Evolutionary conservation across 73 alveolate genomes (phyloP), one percentile per base, ranked within the genome.

Genomic region (Chromera velia): DNA sequence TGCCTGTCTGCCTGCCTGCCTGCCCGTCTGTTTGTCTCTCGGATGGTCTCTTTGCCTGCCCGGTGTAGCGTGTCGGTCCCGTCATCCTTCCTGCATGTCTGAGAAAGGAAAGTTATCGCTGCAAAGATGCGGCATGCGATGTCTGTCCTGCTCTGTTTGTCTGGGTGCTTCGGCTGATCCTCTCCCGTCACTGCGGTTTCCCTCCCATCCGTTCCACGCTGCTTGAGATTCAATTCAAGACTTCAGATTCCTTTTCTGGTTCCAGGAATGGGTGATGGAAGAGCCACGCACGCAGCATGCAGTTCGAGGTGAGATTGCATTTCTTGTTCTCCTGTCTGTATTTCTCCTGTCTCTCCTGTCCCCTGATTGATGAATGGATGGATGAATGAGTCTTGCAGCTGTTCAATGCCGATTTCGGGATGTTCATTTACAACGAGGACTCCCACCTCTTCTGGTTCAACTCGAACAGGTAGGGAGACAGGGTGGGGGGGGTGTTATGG

Each of bases 371-470:
- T 22, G 26, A 48, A 48, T 48, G 19, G 26, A 48, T 48, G 68
- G 68, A 48, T 22, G 26, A 48, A 48, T 27, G 73, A 9, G 33
- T 84, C 68, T 49, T 70, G 17, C 46, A 84, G 33, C 70, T 84
- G 65, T 72, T 84, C 73, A 82, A 76, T 17, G 75, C 73, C 32
- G 82, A 82, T 64, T 82, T 34, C 71, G 95, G 95, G 17, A 87
- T 94, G 98, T 96, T 96, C 87, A 78, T 78, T 28, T 90, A 83
- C 86, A 90, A 93, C 76, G 80, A 80, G 73, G 91, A 91, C 75
- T 71, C 92, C 17, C 86, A 96, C 19, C 74, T 93, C 68, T 93
- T 82, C 85, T 96, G 98, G 98, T 94, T 96, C 86, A 96, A 94
- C 78, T 88, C 90, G 31, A 84, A 93, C 77, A n/a, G n/a, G n/a